Conservation (phyloP, 768 basidiomycete genomes). For the Tricholoma hemisulphureum region DNA sequence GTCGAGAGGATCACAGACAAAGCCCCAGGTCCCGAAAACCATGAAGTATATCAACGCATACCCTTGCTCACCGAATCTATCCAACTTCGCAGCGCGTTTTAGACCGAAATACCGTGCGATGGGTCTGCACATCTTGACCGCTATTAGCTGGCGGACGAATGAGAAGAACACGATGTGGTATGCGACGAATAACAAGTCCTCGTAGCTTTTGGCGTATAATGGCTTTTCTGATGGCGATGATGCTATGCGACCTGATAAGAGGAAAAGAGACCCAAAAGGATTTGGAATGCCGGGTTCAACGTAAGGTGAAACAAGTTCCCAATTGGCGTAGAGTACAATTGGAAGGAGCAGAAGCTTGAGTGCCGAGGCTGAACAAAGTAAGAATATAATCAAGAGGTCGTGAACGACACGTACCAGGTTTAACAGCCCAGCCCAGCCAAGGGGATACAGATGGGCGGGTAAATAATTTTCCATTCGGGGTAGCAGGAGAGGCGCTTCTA, state of each 20-base stretch:
- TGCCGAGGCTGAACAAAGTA: conserved; percentile 47
- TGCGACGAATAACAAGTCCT: conserved; percentile 75
- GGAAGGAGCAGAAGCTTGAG: conserved; percentile 65
- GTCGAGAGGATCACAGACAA: conserved; percentile 49
- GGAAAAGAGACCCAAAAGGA: conserved; percentile 71
- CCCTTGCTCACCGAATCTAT: conserved; percentile 87
- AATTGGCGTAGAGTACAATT: conserved; percentile 60
- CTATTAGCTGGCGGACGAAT: conserved; percentile 75
- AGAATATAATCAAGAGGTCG: background rate
- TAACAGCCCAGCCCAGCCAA: conserved; percentile 70
- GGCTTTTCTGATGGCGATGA: conserved; percentile 51
- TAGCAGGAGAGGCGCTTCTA: conserved; percentile 32
- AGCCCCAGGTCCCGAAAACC: conserved; percentile 69
- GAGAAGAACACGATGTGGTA: conserved; percentile 90
- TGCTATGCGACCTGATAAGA: conserved; percentile 65
- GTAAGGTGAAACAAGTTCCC: conserved; percentile 52
- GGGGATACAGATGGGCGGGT: conserved; percentile 23
- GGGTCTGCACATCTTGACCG: conserved; percentile 62
- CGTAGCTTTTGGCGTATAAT: conserved; percentile 68
- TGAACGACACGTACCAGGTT: conserved; percentile 54
- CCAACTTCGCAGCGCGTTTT: conserved; percentile 60
- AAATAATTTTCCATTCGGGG: conserved; percentile 10
- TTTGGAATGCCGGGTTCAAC: conserved; percentile 54
- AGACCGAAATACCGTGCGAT: conserved; percentile 74
- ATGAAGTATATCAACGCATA: conserved; percentile 85